A percentile compares a stretch with the other conserved stretches of the same genome.
Conservation (phyloP, 768 basidiomycete genomes). For the Collybia nuda region DNA sequence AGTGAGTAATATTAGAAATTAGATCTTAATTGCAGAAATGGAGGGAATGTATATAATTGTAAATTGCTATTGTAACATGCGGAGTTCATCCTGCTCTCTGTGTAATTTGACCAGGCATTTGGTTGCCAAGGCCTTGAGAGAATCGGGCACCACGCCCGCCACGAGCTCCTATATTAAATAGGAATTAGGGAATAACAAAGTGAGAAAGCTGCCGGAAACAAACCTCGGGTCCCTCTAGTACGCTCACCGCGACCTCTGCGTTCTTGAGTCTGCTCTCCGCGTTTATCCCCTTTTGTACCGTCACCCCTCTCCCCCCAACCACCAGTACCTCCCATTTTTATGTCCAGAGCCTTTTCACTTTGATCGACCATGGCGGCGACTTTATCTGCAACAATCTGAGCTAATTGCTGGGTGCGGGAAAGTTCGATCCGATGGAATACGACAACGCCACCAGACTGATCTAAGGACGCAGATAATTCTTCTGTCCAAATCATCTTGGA, state of each 20-base stretch:
- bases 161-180: slow-evolving; percentile 44
- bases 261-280: slow-evolving; percentile 77
- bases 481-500: slow-evolving; percentile 99
- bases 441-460: slow-evolving; percentile 86
- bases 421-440: slow-evolving; percentile 93
- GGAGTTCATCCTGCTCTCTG: slow-evolving; percentile 27
- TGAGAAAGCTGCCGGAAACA: slow-evolving; percentile 11
- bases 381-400: slow-evolving; percentile 86
- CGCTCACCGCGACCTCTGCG: slow-evolving; percentile 75
- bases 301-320: slow-evolving; percentile 71
- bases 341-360: slow-evolving; percentile 87
- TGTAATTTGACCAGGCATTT: slow-evolving; percentile 53
- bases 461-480: slow-evolving; percentile 89
- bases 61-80: not conserved
- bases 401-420: slow-evolving; percentile 86
- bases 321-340: slow-evolving; percentile 70
- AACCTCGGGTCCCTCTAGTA: slow-evolving; percentile 62
- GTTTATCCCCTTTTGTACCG: slow-evolving; percentile 73
- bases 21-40: too few species aligned
- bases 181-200: not conserved
- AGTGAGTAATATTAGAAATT: not conserved
- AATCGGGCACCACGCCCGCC: slow-evolving; percentile 79
- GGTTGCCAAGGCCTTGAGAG: slow-evolving; percentile 79
- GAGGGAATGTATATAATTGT: too few species aligned
- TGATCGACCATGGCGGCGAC: slow-evolving; percentile 84